A percentile compares a stretch with the other conserved stretches of the same genome.
phyloP scores from a whole-genome alignment of 306 rosid species.

The Oxytropis ochrocephala region DNA sequence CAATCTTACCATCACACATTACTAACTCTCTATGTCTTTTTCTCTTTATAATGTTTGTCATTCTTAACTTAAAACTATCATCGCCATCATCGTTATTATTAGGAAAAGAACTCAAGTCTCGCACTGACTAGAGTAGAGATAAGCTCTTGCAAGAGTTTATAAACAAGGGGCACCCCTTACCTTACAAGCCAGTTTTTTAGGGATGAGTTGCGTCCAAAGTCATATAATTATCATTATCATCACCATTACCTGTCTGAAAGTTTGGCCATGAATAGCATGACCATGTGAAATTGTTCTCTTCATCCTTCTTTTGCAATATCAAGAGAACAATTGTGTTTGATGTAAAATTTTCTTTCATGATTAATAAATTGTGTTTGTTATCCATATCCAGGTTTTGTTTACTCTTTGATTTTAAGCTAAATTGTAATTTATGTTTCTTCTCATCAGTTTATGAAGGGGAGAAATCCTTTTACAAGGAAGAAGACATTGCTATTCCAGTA shows the following conservation, averaged over 20 bases:
- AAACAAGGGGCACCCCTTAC: too few species aligned
- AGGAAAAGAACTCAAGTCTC: too few species aligned
- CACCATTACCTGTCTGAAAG: background rate
- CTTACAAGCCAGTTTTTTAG: too few species aligned
- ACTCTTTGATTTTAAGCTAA: slow-evolving; percentile 10
- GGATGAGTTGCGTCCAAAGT: too few species aligned
- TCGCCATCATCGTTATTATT: background rate
- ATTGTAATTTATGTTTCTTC: slow-evolving; percentile 20
- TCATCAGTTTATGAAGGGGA: slow-evolving; percentile 81
- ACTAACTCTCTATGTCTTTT: background rate
- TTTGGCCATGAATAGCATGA: background rate
- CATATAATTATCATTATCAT: background rate
- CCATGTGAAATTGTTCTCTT: background rate
- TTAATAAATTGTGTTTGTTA: background rate
- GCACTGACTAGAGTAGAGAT: too few species aligned
- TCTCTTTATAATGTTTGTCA: background rate
- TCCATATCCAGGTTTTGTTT: background rate
- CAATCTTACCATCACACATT: background rate
- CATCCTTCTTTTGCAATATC: background rate
- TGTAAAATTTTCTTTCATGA: background rate
- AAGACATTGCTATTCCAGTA: slow-evolving; percentile 59
- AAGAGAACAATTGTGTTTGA: background rate
- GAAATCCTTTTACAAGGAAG: slow-evolving; percentile 83
- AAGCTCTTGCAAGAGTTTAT: too few species aligned
- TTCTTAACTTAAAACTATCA: background rate